Evolutionary conservation across 495 filamentous ascomycete species (phyloP).

Genomic region (Penicillium riverlandense): DNA sequence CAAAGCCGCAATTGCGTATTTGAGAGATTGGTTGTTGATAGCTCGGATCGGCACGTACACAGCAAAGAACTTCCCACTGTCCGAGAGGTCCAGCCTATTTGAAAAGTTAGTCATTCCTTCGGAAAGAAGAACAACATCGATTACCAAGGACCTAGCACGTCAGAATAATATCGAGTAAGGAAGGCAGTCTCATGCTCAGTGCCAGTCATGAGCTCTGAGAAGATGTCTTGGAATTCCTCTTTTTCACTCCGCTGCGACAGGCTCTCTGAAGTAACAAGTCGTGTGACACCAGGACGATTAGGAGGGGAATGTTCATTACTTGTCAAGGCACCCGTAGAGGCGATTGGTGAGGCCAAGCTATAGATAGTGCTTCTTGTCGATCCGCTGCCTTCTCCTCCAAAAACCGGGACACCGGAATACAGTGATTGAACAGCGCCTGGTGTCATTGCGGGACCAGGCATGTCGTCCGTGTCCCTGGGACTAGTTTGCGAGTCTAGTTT

Average conservation of each 20-base stretch:
- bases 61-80: conserved; percentile 30
- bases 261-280: conserved; percentile 9
- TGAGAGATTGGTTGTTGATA: conserved; percentile 23
- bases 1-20: conserved; percentile 30
- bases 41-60: conserved; percentile 33
- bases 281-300: conserved; percentile 4
- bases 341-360: conserved; percentile 9
- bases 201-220: conserved; percentile 35
- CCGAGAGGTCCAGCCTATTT: conserved; percentile 33
- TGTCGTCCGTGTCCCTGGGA: background rate
- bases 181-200: conserved; percentile 36
- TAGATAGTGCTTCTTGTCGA: conserved; percentile 6
- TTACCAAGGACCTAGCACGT: conserved; percentile 31
- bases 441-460: background rate
- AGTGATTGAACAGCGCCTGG: background rate
- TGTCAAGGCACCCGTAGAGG: background rate
- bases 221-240: conserved; percentile 33
- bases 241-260: conserved; percentile 23
- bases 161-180: conserved; percentile 29
- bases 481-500: background rate
- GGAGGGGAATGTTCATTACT: background rate
- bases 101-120: conserved; percentile 1
- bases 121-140: background rate
- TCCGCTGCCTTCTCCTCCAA: background rate
- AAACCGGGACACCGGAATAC: background rate